Conservation (phyloP, 345 rosid species). For the Citrus glauca region DNA sequence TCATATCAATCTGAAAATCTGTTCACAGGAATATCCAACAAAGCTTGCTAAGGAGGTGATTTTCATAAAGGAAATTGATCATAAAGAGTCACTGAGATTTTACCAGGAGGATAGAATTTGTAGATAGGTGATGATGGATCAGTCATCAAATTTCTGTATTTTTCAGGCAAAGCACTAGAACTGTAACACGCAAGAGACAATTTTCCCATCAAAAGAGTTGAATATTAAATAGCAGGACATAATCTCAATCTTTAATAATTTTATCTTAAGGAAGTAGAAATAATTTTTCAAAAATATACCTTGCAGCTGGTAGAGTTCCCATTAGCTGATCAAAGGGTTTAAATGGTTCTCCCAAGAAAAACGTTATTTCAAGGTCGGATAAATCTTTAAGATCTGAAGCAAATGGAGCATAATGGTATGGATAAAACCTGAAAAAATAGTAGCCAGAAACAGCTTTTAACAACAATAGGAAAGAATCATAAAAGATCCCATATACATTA, state of each 20-base stretch:
- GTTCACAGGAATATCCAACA: conserved; percentile 21
- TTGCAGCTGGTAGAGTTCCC: conserved; percentile 97
- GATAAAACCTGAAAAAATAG: conserved; percentile 81
- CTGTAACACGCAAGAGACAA: conserved; percentile 41
- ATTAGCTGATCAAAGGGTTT: conserved; percentile 98
- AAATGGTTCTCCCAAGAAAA: conserved; percentile 86
- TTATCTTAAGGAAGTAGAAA: not conserved
- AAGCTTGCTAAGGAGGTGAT: not conserved
- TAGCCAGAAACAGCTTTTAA: not conserved
- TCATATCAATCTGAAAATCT: conserved; percentile 98
- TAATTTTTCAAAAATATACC: conserved; percentile 34
- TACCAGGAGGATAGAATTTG: conserved; percentile 85
- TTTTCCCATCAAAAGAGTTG: conserved; percentile 13
- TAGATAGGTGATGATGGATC: conserved; percentile 76
- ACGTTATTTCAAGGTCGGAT: conserved; percentile 76
- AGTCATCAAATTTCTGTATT: conserved; percentile 74
- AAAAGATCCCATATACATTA: not conserved
- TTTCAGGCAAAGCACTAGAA: conserved; percentile 81
- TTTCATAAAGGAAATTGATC: conserved; percentile 4
- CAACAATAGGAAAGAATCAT: not conserved
- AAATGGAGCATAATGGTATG: conserved; percentile 98
- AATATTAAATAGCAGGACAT: conserved; percentile 5
- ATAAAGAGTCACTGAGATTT: not conserved
- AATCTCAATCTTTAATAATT: not conserved
- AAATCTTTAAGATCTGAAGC: conserved; percentile 92